These are phyloP conservation scores for Torulaspora gathmanii DNA, from an alignment of 805 yeast genomes.

Conservation along the genomic window DNA sequence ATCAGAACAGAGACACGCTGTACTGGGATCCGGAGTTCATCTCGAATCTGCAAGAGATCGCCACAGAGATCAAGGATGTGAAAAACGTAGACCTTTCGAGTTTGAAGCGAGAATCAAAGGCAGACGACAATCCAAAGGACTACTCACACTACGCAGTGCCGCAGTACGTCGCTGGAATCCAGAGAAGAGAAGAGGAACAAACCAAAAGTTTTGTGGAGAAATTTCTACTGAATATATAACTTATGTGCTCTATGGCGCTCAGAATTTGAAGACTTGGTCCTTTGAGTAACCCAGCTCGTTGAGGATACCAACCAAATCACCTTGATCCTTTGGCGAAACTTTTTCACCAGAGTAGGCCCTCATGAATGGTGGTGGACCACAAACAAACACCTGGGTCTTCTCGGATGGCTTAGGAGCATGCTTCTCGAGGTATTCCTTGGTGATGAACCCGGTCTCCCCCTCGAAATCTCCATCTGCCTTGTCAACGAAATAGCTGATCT, in stretches of 20 bases:
- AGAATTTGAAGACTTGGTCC: constrained; percentile 87
- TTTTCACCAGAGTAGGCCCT: constrained; percentile 82
- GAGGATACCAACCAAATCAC: constrained; percentile 84
- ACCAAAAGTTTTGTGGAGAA: constrained; percentile 15
- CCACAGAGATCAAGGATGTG: constrained; percentile 5
- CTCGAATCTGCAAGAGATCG: constrained; percentile 15
- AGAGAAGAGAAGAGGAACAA: constrained; percentile 21
- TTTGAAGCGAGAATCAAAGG: background rate
- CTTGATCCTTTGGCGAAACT: constrained; percentile 85
- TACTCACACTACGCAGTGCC: constrained; percentile 16
- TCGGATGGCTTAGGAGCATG: constrained; percentile 64
- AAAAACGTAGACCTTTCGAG: background rate
- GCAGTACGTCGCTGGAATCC: constrained; percentile 16
- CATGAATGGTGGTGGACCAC: constrained; percentile 95
- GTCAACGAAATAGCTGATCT: constrained; percentile 76
- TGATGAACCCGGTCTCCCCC: constrained; percentile 69
- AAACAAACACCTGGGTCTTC: constrained; percentile 72
- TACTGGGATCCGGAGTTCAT: constrained; percentile 40
- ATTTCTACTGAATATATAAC: constrained; percentile 12
- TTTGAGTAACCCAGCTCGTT: constrained; percentile 83
- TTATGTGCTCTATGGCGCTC: constrained; percentile 19
- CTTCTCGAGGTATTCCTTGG: constrained; percentile 62
- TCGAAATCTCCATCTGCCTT: constrained; percentile 44
- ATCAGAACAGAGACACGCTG: constrained; percentile 14
- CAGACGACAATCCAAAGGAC: background rate